Percentiles rank a stretch among this genome's conserved stretches.
These are phyloP conservation scores for Monosporascus sp. DNA, from an alignment of 2,329 filamentous ascomycete species.

Conservation along the genomic window DNA sequence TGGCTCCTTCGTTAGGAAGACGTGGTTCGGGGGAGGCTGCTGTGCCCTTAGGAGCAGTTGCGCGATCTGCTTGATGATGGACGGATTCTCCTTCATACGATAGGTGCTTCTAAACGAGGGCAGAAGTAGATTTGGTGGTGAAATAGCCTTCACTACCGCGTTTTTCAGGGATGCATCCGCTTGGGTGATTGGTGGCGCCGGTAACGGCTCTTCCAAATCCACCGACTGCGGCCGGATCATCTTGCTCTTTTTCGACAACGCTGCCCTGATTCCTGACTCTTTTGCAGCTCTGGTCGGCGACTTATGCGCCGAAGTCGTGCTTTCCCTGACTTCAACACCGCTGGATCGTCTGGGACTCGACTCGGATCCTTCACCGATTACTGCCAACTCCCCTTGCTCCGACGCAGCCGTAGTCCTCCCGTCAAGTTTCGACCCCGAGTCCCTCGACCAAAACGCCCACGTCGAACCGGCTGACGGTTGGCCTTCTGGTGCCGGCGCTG, in stretches of 20 bases:
- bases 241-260: constrained; percentile 37
- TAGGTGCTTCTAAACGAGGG: constrained; percentile 69
- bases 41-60: constrained; percentile 52
- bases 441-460: constrained; percentile 78
- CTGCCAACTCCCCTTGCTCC: constrained; percentile 50
- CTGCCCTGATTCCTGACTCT: constrained; percentile 23
- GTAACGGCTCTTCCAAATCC: constrained; percentile 37
- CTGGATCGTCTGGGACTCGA: constrained; percentile 46
- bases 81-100: constrained; percentile 60
- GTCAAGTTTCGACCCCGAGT: constrained; percentile 35
- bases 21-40: constrained; percentile 60
- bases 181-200: constrained; percentile 30
- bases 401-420: constrained; percentile 24
- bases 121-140: constrained; percentile 58
- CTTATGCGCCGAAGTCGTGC: constrained; percentile 27
- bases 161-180: constrained; percentile 24
- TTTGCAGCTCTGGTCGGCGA: constrained; percentile 22
- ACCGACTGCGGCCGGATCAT: constrained; percentile 42
- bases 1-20: constrained; percentile 64
- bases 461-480: constrained; percentile 56
- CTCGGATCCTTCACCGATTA: constrained; percentile 54
- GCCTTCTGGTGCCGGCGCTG: constrained; percentile 15
- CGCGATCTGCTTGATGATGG: constrained; percentile 63
- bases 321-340: constrained; percentile 37
- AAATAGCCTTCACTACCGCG: constrained; percentile 24